Base-by-base conservation (phyloP, 331 rosid species). In the Acacia pycnantha region DNA sequence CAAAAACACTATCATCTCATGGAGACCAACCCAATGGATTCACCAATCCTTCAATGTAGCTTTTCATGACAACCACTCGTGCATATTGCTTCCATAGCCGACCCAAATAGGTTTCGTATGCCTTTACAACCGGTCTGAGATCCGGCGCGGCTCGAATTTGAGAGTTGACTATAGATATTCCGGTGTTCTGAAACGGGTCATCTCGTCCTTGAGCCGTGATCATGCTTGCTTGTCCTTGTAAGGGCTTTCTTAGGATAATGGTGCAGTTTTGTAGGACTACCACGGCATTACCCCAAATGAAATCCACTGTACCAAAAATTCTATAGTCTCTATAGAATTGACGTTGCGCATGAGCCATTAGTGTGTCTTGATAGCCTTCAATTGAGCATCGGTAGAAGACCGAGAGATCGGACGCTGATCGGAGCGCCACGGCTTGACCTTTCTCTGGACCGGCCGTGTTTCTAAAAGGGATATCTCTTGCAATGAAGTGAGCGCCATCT, bases 291-390 rank as follows among this genome's bases (percentile, higher is more conserved):
- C 97, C 98, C 31, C 92, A 94, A 4, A 94, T 94, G 83, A 94
- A 90, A 78, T 94, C 97, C 0, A 94, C 74, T 5, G 97, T 91
- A 81, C 98, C 97, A 4, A 84, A 94, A 51, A 94, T 84, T 79
- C 86, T 85, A 21, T 97, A 90, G 48, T 88, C 89, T 46, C 88
- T 79, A 58, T 91, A 94, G 79, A 92, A 94, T 82, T 94, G 96
- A 2, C 97, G 85, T 12, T 94, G 98, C 1, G 97, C 93, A 14
- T 56, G 64, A 56, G 29, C 27, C 91, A 94, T 88, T 7, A 94
- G 92, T 1, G 97, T 94, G 88, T 94, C 98, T 91, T 94, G 98
- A 73, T 91, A 92, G 5, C 98, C 98, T 5, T 74, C 41, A 13
- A 94, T 78, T 2, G 59, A 53, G 22, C 97, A 92, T 0, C 89